A percentile compares a stretch with the other conserved stretches of the same genome.
Evolutionary conservation across 371 early-diverging fungal genomes (phyloP).

Genomic region (Rhizoclosmatium hyalinum): DNA sequence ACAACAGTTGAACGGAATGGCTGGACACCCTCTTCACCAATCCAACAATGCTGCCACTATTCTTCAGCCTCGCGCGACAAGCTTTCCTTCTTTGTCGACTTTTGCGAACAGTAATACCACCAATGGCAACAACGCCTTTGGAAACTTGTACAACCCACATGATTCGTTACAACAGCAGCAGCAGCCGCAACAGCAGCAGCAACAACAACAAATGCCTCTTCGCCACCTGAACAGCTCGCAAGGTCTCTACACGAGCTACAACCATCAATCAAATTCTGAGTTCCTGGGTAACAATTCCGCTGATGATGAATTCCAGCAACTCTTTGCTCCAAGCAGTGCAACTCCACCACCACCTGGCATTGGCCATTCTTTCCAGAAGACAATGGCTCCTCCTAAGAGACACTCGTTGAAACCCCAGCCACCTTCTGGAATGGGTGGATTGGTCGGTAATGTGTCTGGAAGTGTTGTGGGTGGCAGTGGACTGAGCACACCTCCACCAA

Average conservation of each 20-base stretch:
- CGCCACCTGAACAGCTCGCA: constrained; percentile 18
- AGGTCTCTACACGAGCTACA: neutral
- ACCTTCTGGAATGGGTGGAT: neutral
- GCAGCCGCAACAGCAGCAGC: constrained; percentile 18
- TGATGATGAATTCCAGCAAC: neutral
- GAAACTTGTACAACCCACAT: constrained; percentile 9
- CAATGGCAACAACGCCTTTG: neutral
- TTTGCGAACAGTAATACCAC: neutral
- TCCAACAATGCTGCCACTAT: neutral
- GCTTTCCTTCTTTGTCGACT: neutral
- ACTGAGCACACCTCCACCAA: constrained; percentile 15
- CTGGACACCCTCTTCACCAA: constrained; percentile 4
- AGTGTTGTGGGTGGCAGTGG: neutral
- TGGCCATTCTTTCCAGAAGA: constrained; percentile 6
- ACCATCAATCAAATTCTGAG: neutral
- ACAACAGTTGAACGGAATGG: neutral
- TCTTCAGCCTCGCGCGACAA: constrained; percentile 19
- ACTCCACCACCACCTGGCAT: constrained; percentile 12
- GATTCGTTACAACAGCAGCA: constrained; percentile 13
- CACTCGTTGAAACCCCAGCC: neutral
- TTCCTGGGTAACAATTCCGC: neutral
- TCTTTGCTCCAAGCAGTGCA: neutral
- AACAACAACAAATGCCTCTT: constrained; percentile 22
- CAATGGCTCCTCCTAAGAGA: neutral
- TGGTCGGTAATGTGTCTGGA: neutral